phyloP scores from a whole-genome alignment of 306 rosid species.

The Trichosanthes truncata region DNA sequence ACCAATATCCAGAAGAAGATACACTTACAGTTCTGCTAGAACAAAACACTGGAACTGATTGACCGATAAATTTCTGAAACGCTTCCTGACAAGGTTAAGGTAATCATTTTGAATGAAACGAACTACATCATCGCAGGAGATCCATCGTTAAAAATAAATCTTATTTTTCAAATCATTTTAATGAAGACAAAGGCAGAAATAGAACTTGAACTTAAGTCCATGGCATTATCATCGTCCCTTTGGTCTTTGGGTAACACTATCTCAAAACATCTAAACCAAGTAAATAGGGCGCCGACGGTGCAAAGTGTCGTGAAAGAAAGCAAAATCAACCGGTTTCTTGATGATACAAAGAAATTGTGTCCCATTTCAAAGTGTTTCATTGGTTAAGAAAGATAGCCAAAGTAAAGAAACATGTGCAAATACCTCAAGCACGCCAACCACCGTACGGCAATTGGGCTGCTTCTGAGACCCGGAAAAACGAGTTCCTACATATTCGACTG shows the following conservation, averaged over 20 bases:
- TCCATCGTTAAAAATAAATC: no score
- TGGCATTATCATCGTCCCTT: background rate
- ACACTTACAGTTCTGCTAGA: conserved; percentile 90
- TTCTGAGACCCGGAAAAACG: conserved; percentile 87
- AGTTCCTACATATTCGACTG: conserved; percentile 80
- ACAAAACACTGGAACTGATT: conserved; percentile 56
- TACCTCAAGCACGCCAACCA: conserved; percentile 81
- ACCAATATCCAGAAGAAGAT: background rate
- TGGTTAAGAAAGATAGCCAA: background rate
- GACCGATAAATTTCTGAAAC: conserved; percentile 72
- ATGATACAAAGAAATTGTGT: background rate
- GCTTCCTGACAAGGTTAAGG: conserved; percentile 44
- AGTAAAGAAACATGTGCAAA: background rate
- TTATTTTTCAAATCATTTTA: no score
- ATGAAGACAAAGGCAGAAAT: background rate
- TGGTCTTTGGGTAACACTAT: background rate
- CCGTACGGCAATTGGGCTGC: conserved; percentile 67
- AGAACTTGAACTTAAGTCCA: background rate
- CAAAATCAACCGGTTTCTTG: no score
- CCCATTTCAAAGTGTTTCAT: background rate
- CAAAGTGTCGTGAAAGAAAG: background rate
- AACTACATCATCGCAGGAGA: no score
- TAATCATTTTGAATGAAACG: background rate
- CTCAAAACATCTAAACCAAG: background rate
- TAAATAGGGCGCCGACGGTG: background rate